Base-by-base conservation (phyloP, 2,329 filamentous ascomycete species). In the Paraphaeosphaeria minitans region DNA sequence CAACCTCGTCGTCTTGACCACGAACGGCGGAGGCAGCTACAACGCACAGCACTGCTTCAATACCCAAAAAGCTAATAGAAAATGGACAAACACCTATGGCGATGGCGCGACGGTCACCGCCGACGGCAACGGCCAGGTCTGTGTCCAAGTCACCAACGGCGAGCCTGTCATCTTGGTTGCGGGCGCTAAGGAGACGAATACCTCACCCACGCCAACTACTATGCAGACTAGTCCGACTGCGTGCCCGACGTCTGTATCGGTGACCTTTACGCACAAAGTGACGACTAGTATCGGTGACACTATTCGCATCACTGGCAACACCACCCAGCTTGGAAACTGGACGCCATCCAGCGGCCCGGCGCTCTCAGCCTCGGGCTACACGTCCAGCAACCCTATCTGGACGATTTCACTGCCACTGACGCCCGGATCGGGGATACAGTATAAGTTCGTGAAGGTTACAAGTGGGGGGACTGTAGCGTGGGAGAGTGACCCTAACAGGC, bases 241-340 rank as follows among this genome's bases (percentile, higher is more conserved):
- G 75, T 75, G 70, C 33, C 70, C 73, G 1, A 64, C 68, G 1
- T 37, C 69, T 1, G 70, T 76, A 6, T 62, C 71, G 0, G 77
- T 84, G 1, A 71, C 73, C 5, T 83, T 85, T 68, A 73, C 76
- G 29, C 75, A 83, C 14, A 79, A 80, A 53, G 78, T 81, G 5
- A 70, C 71, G 1, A 84, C 82, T 1, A 79, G 78, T 46, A 80
- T 70, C 47, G 82, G 82, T 21, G 82, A 84, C 58, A 82, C 81
- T 31, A 67, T 84, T 39, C 80, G 78, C 50, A 69, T 84, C 3
- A 66, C 76, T 0, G 82, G 83, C 37, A 79, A 77, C 64, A 76
- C 74, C 0, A 60, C 73, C 1, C 78, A 81, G 51, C 72, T 84
- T 0, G 82, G 81, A 0, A 68, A 60, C 24, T 84, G 82, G 81